phyloP scores from a whole-genome alignment of 441 rosid species.

The Pelargonium fulgidum region DNA sequence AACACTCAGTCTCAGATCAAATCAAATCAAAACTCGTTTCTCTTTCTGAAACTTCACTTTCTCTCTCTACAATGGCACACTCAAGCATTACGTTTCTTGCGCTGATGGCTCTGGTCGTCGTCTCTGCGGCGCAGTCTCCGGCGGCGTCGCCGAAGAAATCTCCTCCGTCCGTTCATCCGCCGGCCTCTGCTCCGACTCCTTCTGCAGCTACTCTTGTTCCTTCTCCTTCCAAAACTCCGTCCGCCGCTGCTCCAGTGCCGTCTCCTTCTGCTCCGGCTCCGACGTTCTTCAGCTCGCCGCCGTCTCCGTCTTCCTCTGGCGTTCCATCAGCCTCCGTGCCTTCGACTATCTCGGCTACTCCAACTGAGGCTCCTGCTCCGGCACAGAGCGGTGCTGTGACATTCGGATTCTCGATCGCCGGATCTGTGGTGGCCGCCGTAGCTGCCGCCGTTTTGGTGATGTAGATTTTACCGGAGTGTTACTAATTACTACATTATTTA shows the following conservation, averaged over 20 bases:
- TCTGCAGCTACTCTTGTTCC: constrained; percentile 14
- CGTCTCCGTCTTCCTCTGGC: not conserved
- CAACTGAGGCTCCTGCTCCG: constrained; percentile 35
- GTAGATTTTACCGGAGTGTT: constrained; percentile 4
- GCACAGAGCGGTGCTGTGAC: constrained; percentile 20
- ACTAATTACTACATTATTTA: not conserved
- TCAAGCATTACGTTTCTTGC: not conserved
- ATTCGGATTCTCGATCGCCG: constrained; percentile 20
- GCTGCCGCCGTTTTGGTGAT: constrained; percentile 29
- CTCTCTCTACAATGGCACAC: constrained; percentile 4
- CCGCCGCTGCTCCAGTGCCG: not conserved
- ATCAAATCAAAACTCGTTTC: constrained; percentile 9
- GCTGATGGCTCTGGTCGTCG: constrained; percentile 17
- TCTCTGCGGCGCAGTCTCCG: constrained; percentile 21
- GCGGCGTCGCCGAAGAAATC: constrained; percentile 20
- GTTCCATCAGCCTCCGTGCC: not conserved
- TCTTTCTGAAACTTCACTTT: not conserved
- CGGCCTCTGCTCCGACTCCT: constrained; percentile 19
- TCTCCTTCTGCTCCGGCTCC: not conserved
- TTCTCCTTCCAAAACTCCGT: constrained; percentile 24
- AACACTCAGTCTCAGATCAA: constrained; percentile 9
- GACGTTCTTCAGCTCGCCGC: not conserved
- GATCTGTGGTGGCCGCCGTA: constrained; percentile 26
- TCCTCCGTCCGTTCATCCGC: constrained; percentile 14
- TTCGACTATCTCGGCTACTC: constrained; percentile 23